These are phyloP conservation scores for Coniosporium apollinis DNA, from an alignment of 495 filamentous ascomycete genomes.

Conservation along the genomic window DNA sequence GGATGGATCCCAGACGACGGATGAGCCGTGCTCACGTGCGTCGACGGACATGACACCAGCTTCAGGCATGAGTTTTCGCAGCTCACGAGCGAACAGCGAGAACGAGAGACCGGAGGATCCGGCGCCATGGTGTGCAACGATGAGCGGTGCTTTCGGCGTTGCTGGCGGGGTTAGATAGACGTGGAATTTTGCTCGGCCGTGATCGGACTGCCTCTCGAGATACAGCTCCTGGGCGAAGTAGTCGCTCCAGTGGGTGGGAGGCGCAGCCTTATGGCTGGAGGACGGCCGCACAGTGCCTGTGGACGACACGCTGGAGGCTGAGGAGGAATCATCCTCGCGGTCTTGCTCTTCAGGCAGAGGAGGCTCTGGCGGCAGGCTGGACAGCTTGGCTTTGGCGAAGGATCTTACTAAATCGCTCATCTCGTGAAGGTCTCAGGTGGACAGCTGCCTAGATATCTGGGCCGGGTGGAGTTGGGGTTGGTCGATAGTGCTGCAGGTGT, in stretches of 20 bases:
- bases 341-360: slow-evolving; percentile 24
- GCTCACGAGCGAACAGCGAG: slow-evolving; percentile 57
- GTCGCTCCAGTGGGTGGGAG: slow-evolving; percentile 58
- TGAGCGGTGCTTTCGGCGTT: slow-evolving; percentile 47
- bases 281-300: slow-evolving; percentile 79
- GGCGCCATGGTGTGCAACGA: slow-evolving; percentile 80
- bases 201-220: slow-evolving; percentile 31
- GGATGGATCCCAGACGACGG: slow-evolving; percentile 27
- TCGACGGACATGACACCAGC: slow-evolving; percentile 76
- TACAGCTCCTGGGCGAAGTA: slow-evolving; percentile 81
- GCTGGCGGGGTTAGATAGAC: slow-evolving; percentile 64
- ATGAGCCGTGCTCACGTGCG: slow-evolving; percentile 73
- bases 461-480: no score
- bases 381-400: slow-evolving; percentile 66
- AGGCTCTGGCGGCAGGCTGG: slow-evolving; percentile 39
- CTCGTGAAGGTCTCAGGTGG: no score
- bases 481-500: no score
- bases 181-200: slow-evolving; percentile 49
- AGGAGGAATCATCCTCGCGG: slow-evolving; percentile 53
- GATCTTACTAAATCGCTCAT: slow-evolving; percentile 84
- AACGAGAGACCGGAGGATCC: slow-evolving; percentile 83
- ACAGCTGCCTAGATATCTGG: no score
- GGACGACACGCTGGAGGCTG: slow-evolving; percentile 62
- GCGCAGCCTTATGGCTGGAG: slow-evolving; percentile 37
- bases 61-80: slow-evolving; percentile 59